Conservation (phyloP, 2,329 filamentous ascomycete species). For the Pestalotiopsis sp. region DNA sequence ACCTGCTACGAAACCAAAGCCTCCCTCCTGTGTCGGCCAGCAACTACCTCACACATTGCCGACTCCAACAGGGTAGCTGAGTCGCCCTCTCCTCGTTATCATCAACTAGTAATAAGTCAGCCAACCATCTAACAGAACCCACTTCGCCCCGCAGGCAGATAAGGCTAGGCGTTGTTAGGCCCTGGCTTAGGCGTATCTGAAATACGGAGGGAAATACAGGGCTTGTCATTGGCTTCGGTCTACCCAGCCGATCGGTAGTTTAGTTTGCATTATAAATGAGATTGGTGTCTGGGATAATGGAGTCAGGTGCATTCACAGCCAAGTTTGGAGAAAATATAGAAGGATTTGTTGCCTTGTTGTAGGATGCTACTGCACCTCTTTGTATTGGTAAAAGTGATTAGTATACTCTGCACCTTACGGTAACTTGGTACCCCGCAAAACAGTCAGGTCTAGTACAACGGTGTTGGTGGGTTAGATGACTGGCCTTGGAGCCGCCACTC, state of each 20-base stretch:
- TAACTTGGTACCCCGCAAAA: no score
- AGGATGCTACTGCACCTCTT: background rate
- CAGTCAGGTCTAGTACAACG: no score
- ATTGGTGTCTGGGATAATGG: background rate
- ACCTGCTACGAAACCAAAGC: no score
- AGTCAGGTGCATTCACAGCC: background rate
- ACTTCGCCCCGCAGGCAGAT: background rate
- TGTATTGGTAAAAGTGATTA: background rate
- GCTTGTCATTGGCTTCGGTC: background rate
- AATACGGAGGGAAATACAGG: background rate
- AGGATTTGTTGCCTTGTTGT: background rate
- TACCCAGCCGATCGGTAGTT: background rate
- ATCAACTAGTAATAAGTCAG: background rate
- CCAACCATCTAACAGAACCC: background rate
- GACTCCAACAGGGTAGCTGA: background rate
- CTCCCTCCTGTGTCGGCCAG: background rate
- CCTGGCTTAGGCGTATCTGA: background rate
- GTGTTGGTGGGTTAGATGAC: no score
- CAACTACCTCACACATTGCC: background rate
- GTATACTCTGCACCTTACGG: no score
- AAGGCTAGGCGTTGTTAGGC: background rate
- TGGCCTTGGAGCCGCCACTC: no score
- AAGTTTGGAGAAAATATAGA: background rate
- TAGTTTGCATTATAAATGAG: background rate
- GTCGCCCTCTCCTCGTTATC: slow-evolving; percentile 1